Evolutionary conservation across 192 early-diverging fungal genomes (phyloP), one percentile per base, ranked within the genome.

Genomic region (Backusella parvicylindrica): DNA sequence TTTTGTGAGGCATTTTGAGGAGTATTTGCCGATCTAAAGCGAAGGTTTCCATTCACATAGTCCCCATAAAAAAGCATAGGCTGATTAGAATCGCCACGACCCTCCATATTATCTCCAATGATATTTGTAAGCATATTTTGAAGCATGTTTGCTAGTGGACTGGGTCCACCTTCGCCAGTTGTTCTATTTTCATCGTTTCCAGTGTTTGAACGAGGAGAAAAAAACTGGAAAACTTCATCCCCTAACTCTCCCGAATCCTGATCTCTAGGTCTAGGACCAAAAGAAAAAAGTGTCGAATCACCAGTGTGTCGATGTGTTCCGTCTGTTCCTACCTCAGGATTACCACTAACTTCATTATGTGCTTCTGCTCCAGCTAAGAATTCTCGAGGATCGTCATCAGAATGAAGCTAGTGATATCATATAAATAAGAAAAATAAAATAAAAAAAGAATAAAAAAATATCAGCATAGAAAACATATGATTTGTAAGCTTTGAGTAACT

Each of bases 41-140:
- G 67, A 47, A 76, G 63, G 66, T 67, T 75, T 11, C 47, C 47
- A 38, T 76, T 53, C 3, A 76, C 56, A 21, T 41, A 37, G 7
- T 43, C 53, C 0, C 73, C 64, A 41, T 76, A 76, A 37, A 76
- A 70, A 1, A 76, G 49, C 67, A 76, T 53, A 9, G 75, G 75
- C 35, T 41, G 37, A 31, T 28, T 60, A 9, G 53, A 11, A 28
- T 60, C 53, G n/a, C 23, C 53, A 60, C 53, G 53, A 11, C 23
- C 53, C 6, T 70, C 68, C 3, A 47, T 18, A 41, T 47, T 70
- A 6, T 23, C 37, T 2, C 68, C 41, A 8, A 70, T 21, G 0
- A 70, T 47, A 47, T 41, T 70, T 28, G 40, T 70, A 11, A 70
- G 28, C 68, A 70, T 23, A 47, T 31, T 70, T 31, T 70, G 68